Evolutionary conservation across 2,329 filamentous ascomycete species (phyloP).

Genomic region (Talaromyces verruculosus): DNA sequence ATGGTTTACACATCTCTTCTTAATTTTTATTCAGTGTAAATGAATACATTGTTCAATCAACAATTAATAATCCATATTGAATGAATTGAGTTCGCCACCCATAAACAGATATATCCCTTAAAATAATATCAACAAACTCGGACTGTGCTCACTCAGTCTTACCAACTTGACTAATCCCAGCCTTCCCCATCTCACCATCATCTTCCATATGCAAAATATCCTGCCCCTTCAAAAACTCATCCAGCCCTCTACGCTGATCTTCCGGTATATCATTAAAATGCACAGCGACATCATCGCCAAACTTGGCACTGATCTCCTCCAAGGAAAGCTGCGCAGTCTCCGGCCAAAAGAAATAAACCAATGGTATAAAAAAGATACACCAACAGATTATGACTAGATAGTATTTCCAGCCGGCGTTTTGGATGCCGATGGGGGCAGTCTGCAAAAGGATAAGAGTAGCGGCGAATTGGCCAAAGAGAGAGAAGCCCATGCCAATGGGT

Average conservation of each 20-base stretch:
- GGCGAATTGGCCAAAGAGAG: conserved; percentile 52
- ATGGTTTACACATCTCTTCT: not conserved
- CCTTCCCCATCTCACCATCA: not conserved
- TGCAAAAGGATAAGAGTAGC: conserved; percentile 52
- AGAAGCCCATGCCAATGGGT: conserved; percentile 54
- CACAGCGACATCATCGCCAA: conserved; percentile 54
- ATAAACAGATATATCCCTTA: not conserved
- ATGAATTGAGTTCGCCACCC: not conserved
- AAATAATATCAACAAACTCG: not conserved
- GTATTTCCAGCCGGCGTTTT: conserved; percentile 52
- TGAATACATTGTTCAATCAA: not conserved
- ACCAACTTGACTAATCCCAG: not conserved
- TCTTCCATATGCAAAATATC: conserved; percentile 16
- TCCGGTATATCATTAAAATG: conserved; percentile 48
- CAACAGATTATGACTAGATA: conserved; percentile 51
- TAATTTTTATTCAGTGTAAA: not conserved
- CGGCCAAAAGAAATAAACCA: conserved; percentile 48
- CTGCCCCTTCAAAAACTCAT: conserved; percentile 20
- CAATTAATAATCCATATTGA: not conserved
- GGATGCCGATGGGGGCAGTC: conserved; percentile 47
- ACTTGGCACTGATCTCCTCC: conserved; percentile 49
- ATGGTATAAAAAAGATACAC: conserved; percentile 45
- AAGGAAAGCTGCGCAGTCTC: conserved; percentile 46
- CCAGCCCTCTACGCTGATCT: conserved; percentile 35
- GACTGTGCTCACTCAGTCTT: not conserved